Percentiles rank a stretch among this genome's conserved stretches.
phyloP scores from a whole-genome alignment of 2,329 filamentous ascomycete species.

The Calonectria montana region DNA sequence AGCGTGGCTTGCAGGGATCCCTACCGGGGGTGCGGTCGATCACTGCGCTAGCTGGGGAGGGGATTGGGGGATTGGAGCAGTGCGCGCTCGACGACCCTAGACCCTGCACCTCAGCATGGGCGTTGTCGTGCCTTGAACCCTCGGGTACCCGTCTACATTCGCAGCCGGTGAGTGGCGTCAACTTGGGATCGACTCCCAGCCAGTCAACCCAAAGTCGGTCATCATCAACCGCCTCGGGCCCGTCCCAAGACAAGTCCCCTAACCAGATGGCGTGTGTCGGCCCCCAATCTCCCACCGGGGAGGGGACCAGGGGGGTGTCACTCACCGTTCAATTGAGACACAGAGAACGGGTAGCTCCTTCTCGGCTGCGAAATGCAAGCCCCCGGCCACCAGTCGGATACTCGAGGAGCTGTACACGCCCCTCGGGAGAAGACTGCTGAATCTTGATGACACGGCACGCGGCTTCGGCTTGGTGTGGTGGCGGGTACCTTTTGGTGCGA shows the following conservation, averaged over 20 bases:
- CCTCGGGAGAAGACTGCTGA: neutral
- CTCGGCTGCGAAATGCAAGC: slow-evolving; percentile 2
- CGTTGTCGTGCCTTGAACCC: slow-evolving; percentile 1
- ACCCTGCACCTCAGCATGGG: neutral
- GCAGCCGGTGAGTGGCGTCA: slow-evolving; percentile 9
- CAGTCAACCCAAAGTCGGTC: neutral
- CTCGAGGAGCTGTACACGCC: neutral
- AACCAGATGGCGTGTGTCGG: neutral
- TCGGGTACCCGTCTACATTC: neutral
- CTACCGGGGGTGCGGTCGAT: slow-evolving; percentile 38
- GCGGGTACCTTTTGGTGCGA: slow-evolving; percentile 1
- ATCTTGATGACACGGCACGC: slow-evolving; percentile 2
- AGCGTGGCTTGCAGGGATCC: slow-evolving; percentile 33
- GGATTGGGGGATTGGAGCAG: slow-evolving; percentile 1
- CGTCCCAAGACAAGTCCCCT: neutral
- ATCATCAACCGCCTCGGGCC: neutral
- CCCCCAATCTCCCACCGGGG: neutral
- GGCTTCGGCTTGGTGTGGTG: neutral
- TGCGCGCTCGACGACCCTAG: slow-evolving; percentile 2
- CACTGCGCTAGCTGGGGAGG: slow-evolving; percentile 33
- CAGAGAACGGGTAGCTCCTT: neutral
- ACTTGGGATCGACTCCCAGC: slow-evolving; percentile 1
- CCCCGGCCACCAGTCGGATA: neutral
- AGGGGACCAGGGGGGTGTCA: neutral
- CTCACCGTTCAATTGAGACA: slow-evolving; percentile 3